Percentiles rank a stretch among this genome's conserved stretches.
phyloP scores from a whole-genome alignment of 306 rosid species.

The Vicia faba region DNA sequence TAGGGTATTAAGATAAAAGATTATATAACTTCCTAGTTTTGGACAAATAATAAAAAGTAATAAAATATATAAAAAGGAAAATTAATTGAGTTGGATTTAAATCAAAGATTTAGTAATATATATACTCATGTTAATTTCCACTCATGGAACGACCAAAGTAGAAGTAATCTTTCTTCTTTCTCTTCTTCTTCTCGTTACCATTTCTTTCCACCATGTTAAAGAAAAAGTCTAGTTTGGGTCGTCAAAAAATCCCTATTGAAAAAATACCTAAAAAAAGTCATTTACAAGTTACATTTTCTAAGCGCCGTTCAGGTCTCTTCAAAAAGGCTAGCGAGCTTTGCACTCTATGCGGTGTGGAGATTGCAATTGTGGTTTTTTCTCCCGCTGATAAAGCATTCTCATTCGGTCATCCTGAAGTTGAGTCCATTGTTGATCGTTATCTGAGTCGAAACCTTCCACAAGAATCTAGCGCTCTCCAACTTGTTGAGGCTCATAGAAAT shows the following conservation, averaged over 20 bases:
- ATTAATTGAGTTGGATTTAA: conserved; percentile 12
- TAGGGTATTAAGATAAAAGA: conserved; percentile 39
- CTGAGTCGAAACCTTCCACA: conserved; percentile 36
- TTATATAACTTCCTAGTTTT: conserved; percentile 44
- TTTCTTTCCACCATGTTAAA: conserved; percentile 39
- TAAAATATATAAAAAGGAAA: conserved; percentile 44
- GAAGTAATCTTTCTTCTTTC: conserved; percentile 5
- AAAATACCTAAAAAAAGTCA: conserved; percentile 62
- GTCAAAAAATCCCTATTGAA: conserved; percentile 59
- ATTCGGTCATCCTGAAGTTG: conserved; percentile 65
- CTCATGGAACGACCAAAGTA: conserved; percentile 22
- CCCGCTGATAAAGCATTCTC: conserved; percentile 68
- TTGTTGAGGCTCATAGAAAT: conserved; percentile 45
- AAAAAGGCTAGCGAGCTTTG: conserved; percentile 77
- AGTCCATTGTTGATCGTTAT: conserved; percentile 53
- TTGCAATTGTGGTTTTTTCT: conserved; percentile 64
- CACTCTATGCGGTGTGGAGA: conserved; percentile 68
- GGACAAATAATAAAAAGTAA: conserved; percentile 42
- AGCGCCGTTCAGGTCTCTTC: conserved; percentile 67
- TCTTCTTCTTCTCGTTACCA: not conserved
- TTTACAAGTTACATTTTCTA: conserved; percentile 71
- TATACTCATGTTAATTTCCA: conserved; percentile 33
- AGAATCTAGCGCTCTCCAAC: conserved; percentile 22
- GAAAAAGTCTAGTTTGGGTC: conserved; percentile 54
- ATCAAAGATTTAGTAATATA: conserved; percentile 45